These are phyloP conservation scores for Penicillium paxilli DNA, from an alignment of 495 filamentous ascomycete genomes.

Conservation along the genomic window DNA sequence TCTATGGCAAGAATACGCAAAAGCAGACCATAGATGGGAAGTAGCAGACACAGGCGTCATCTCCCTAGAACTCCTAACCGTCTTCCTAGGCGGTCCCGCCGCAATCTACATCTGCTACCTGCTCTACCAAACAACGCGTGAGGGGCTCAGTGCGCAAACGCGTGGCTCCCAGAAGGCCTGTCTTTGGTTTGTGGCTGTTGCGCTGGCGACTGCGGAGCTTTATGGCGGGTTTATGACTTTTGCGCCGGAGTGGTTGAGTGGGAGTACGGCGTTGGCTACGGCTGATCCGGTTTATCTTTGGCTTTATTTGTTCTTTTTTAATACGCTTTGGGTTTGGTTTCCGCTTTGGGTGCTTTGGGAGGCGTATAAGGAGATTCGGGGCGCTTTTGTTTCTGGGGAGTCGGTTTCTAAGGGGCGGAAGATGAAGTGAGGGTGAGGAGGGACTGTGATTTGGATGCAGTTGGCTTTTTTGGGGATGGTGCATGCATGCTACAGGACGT, in stretches of 20 bases:
- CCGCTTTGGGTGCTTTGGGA: constrained; percentile 76
- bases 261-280: constrained; percentile 72
- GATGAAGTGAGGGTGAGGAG: constrained; percentile 13
- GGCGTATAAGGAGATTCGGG: constrained; percentile 57
- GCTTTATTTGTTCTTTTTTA: constrained; percentile 92
- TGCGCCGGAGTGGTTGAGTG: constrained; percentile 87
- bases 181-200: constrained; percentile 66
- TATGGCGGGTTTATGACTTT: constrained; percentile 99
- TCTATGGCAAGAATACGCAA: constrained; percentile 92
- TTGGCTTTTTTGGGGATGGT: too few relatives aligned
- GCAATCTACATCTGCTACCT: constrained; percentile 70
- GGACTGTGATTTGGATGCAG: too few relatives aligned
- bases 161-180: constrained; percentile 49
- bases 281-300: constrained; percentile 83
- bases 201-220: constrained; percentile 88
- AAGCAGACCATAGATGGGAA: constrained; percentile 83
- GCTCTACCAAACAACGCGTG: constrained; percentile 40
- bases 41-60: constrained; percentile 76
- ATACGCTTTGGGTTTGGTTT: constrained; percentile 82
- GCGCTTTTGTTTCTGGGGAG: constrained; percentile 50
- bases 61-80: constrained; percentile 82
- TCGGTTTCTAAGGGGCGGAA: constrained; percentile 8
- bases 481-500: too few relatives aligned
- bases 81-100: constrained; percentile 72
- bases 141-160: constrained; percentile 11